Percentiles rank a stretch among this genome's conserved stretches.
Evolutionary conservation across 2,329 filamentous ascomycete species (phyloP).

Genomic region (Fusarium compactum): DNA sequence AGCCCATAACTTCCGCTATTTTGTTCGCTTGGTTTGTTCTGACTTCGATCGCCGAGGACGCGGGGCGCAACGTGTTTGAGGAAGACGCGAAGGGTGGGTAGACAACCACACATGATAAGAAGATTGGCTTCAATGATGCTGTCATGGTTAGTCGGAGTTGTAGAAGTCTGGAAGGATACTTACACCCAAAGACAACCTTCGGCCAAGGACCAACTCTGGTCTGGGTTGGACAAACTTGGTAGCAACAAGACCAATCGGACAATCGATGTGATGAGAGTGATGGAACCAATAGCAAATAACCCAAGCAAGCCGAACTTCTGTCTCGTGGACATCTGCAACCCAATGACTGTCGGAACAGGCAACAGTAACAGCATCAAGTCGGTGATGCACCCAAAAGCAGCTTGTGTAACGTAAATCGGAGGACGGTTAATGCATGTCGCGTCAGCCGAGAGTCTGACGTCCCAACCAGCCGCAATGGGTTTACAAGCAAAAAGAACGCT

Average conservation of each 20-base stretch:
- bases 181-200: conserved; percentile 24
- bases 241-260: conserved; percentile 7
- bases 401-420: conserved; percentile 16
- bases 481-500: conserved; percentile 21
- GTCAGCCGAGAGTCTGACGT: background rate
- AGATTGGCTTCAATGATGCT: conserved; percentile 21
- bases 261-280: conserved; percentile 13
- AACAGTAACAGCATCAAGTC: conserved; percentile 7
- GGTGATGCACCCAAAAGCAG: conserved; percentile 16
- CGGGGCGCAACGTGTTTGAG: conserved; percentile 13
- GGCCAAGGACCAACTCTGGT: conserved; percentile 16
- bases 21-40: background rate
- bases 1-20: conserved; percentile 6
- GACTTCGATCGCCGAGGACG: conserved; percentile 15
- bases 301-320: conserved; percentile 11
- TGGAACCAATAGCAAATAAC: conserved; percentile 10
- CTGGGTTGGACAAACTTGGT: conserved; percentile 8
- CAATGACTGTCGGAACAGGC: background rate
- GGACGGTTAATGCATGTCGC: conserved; percentile 16
- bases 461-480: conserved; percentile 1
- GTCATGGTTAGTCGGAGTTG: rapidly evolving
- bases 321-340: conserved; percentile 7
- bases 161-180: rapidly evolving
- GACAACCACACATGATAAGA: conserved; percentile 12
- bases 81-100: conserved; percentile 14